Evolutionary conservation across 129 eudicot species (phyloP).

Genomic region (Mikania micrantha): DNA sequence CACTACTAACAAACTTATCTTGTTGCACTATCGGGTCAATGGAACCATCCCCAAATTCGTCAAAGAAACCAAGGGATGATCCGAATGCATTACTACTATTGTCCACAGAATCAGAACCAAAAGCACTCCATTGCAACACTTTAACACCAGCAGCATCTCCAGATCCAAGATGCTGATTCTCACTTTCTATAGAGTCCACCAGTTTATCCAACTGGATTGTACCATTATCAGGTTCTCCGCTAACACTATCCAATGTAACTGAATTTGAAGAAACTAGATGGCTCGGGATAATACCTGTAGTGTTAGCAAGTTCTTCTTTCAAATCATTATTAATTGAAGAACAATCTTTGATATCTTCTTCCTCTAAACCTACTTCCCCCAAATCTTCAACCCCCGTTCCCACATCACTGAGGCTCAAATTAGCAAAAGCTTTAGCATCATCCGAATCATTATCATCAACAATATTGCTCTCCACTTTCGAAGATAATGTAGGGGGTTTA

Average conservation of each 20-base stretch:
- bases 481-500: slow-evolving; percentile 19
- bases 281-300: slow-evolving; percentile 3
- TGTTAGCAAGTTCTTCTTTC: slow-evolving; percentile 19
- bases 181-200: slow-evolving; percentile 19
- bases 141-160: slow-evolving; percentile 48
- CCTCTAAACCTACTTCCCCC: slow-evolving; percentile 5
- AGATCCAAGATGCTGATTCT: slow-evolving; percentile 28
- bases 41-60: slow-evolving; percentile 45
- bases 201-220: slow-evolving; percentile 9
- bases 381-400: slow-evolving; percentile 14
- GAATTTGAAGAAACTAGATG: slow-evolving; percentile 27
- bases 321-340: not conserved
- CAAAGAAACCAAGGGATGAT: slow-evolving; percentile 57
- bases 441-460: slow-evolving; percentile 52
- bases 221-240: slow-evolving; percentile 23
- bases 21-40: slow-evolving; percentile 32
- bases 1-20: slow-evolving; percentile 19
- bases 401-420: slow-evolving; percentile 55
- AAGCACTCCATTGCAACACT: slow-evolving; percentile 86
- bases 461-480: not conserved
- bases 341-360: slow-evolving; percentile 8
- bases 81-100: slow-evolving; percentile 51
- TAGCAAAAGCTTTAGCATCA: slow-evolving; percentile 74
- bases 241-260: slow-evolving; percentile 29
- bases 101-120: slow-evolving; percentile 39